Evolutionary conservation across 2,329 filamentous ascomycete species (phyloP), one percentile per base, ranked within the genome.

Genomic region (Acephala macrosclerotiorum): DNA sequence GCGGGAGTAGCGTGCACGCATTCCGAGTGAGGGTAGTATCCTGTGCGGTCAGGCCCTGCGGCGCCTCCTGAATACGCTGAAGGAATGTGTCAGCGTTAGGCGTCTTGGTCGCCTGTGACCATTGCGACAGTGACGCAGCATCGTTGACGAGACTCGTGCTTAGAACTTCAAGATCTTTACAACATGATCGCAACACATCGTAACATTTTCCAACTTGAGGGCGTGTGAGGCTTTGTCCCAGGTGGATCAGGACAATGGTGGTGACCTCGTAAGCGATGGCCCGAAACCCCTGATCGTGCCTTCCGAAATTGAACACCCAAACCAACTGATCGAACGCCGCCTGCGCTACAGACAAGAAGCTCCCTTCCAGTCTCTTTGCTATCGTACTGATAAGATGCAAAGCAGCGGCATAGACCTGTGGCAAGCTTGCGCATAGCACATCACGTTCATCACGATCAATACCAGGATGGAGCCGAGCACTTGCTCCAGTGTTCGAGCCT

Each of bases 391-490:
- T 79, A 1, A 97, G 78, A 25, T 85, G 78, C 61, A 97, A 80
- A n/a, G 87, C 85, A 16, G 91, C 88, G 16, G 89, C 79, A 74
- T 97, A 93, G 45, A 97, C 86, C 11, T 85, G 83, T 4, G 94
- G 92, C 12, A 97, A 83, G 20, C 87, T 82, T 56, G 85, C 81
- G 87, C 91, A 94, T 3, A 97, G 83, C 53, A 89, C 87, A 61
- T 97, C 93, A 67, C 90, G 90, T 78, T 97, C 95, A 58, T 96
- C 92, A 67, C 91, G 87, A 36, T 89, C 85, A 68, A 96, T 87
- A 68, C 92, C 90, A 8, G 89, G 83, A 71, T 94, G 94, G 66
- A 89, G 82, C 66, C 89, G 86, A n/a, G 87, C 66, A 61, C 64
- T 70, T 40, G 65, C 61, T 51, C 60, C 68, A 25, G 71, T 63